Evolutionary conservation across 805 yeast species (phyloP).

Genomic region (Lachancea fermentati): DNA sequence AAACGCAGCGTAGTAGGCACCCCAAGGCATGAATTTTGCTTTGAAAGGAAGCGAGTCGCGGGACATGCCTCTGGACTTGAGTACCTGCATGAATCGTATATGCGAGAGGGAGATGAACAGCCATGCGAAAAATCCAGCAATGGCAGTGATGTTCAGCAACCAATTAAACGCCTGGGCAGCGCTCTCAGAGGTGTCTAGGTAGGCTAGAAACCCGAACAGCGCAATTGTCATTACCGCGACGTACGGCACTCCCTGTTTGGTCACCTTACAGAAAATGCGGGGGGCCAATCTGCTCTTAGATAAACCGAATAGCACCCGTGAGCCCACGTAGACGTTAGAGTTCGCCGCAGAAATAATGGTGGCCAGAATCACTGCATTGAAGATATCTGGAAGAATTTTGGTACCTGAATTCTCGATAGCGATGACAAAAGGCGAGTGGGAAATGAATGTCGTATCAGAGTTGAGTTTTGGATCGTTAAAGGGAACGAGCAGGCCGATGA

Average conservation of each 20-base stretch:
- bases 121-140: slow-evolving; percentile 74
- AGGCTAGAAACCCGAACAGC: slow-evolving; percentile 58
- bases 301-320: slow-evolving; percentile 61
- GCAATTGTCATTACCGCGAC: slow-evolving; percentile 53
- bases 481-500: slow-evolving; percentile 68
- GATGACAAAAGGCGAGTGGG: slow-evolving; percentile 67
- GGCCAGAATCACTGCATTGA: slow-evolving; percentile 62
- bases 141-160: slow-evolving; percentile 71
- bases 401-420: slow-evolving; percentile 69
- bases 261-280: slow-evolving; percentile 42
- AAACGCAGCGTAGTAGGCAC: slow-evolving; percentile 57
- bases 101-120: slow-evolving; percentile 58
- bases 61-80: slow-evolving; percentile 56
- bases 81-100: slow-evolving; percentile 62
- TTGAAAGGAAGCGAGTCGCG: slow-evolving; percentile 70
- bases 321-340: slow-evolving; percentile 67
- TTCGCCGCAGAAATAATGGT: slow-evolving; percentile 77
- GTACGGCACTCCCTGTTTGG: slow-evolving; percentile 57
- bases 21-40: slow-evolving; percentile 62
- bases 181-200: slow-evolving; percentile 47
- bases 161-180: slow-evolving; percentile 61
- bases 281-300: slow-evolving; percentile 59
- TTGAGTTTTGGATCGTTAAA: slow-evolving; percentile 52
- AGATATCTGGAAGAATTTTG: slow-evolving; percentile 56
- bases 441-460: slow-evolving; percentile 34